Evolutionary conservation across 805 yeast genomes (phyloP), one percentile per base, ranked within the genome.

Genomic region (Candida nanaspora): DNA sequence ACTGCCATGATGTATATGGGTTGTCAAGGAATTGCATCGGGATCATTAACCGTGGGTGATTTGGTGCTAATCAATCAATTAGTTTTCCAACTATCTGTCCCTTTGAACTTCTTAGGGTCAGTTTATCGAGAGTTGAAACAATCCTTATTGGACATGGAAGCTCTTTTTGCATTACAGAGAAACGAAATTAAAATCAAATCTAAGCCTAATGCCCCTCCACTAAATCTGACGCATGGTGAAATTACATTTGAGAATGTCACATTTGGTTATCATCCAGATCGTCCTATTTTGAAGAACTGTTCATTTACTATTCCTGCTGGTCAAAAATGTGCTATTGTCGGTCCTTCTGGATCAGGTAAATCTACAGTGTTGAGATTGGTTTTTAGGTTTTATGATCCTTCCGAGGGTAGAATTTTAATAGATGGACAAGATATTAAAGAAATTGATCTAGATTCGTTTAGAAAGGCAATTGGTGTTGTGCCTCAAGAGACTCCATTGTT

Each of bases 1-100:
- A 93, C 98, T 1, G 85, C 81, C 2, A 93, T 93, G 94, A 93
- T 93, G 98, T 93, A 86, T 60, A 82, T 93, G 95, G 97, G 96
- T 14, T 86, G 96, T 53, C 78, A 80, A 41, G 98, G 98, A 22
- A 93, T 93, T n/a, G 79, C 87, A 13, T 62, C 74, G 3, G 96
- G 96, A 0, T 61, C 76, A 0, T 66, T 93, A 41, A 82, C 94
- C 1, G 97, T 93, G 18, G 98, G 98, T 50, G 98, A 93, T 58
- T 69, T 93, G 55, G 98, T 93, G 18, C 69, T 93, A 45, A 91
- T 93, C 48, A 93, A 93, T 62, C 98, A 93, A 65, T 72, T 93
- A 42, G 98, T 93, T 14, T 93, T 93, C 70, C 98, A 93, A 66
- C 72, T 93, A 34, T 84, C 95, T 30, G 96, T 93, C 13, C 98